Conservation (phyloP, 2,329 filamentous ascomycete species). For the Alternaria ethzedia region DNA sequence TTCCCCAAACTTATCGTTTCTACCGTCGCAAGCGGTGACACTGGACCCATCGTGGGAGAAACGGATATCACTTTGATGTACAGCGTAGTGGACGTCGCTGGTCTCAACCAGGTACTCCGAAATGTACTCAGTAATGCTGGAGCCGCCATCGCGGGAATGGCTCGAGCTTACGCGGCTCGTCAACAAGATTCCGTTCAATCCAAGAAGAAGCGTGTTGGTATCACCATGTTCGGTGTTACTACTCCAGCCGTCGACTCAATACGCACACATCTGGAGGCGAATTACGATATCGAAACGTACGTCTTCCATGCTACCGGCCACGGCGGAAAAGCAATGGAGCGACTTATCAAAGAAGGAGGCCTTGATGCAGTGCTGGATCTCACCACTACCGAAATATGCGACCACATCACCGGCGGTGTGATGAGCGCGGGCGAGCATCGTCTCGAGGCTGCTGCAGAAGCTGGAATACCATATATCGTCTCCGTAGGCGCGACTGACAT, state of each 20-base stretch:
- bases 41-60: slow-evolving; percentile 68
- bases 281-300: slow-evolving; percentile 61
- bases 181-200: not conserved
- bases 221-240: slow-evolving; percentile 79
- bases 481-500: slow-evolving; percentile 56
- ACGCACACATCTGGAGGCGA: slow-evolving; percentile 54
- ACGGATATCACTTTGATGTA: slow-evolving; percentile 75
- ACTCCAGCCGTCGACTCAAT: slow-evolving; percentile 68
- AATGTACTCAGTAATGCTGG: slow-evolving; percentile 68
- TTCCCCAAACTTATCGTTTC: slow-evolving; percentile 75
- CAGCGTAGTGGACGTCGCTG: slow-evolving; percentile 73
- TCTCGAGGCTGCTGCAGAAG: slow-evolving; percentile 63
- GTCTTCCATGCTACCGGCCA: slow-evolving; percentile 75
- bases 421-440: slow-evolving; percentile 65
- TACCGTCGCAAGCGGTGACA: slow-evolving; percentile 72
- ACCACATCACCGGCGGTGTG: slow-evolving; percentile 67
- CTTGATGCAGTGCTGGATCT: slow-evolving; percentile 72
- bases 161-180: slow-evolving; percentile 50
- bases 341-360: slow-evolving; percentile 62
- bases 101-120: slow-evolving; percentile 65
- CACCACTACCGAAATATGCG: slow-evolving; percentile 72
- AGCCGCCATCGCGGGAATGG: slow-evolving; percentile 66
- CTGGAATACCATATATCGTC: slow-evolving; percentile 65
- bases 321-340: slow-evolving; percentile 73
- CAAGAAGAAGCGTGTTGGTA: slow-evolving; percentile 60